These are phyloP conservation scores for Fusarium papillatum DNA, from an alignment of 2,329 filamentous ascomycete species.

Conservation along the genomic window DNA sequence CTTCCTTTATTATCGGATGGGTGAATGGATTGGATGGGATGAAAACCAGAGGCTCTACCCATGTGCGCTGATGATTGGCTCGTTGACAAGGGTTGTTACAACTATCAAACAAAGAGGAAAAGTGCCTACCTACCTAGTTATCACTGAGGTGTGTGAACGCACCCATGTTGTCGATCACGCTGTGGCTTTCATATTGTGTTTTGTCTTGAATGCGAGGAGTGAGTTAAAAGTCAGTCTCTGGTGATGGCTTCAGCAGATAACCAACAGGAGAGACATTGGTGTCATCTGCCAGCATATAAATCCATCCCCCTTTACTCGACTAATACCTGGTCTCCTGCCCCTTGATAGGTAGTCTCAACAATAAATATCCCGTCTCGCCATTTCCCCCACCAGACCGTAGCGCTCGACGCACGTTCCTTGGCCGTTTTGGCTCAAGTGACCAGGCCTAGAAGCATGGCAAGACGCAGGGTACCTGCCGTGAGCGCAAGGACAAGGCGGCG, in stretches of 20 bases:
- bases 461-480: constrained; percentile 25
- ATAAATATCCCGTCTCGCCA: constrained; percentile 12
- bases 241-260: background rate
- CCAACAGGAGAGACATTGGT: background rate
- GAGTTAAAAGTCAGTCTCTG: background rate
- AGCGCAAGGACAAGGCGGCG: constrained; percentile 11
- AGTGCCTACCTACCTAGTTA: constrained; percentile 8
- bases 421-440: constrained; percentile 12
- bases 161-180: constrained; percentile 37
- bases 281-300: background rate
- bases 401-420: constrained; percentile 23
- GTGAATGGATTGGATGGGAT: constrained; percentile 11
- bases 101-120: constrained; percentile 12
- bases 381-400: constrained; percentile 23
- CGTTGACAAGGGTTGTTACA: constrained; percentile 15
- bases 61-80: constrained; percentile 50
- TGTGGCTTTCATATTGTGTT: constrained; percentile 5
- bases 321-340: background rate
- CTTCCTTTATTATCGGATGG: constrained; percentile 6
- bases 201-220: background rate
- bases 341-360: constrained; percentile 1
- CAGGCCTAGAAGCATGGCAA: constrained; percentile 10
- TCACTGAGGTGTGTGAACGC: constrained; percentile 12
- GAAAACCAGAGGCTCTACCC: constrained; percentile 33
- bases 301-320: background rate